Evolutionary conservation across 2,329 filamentous ascomycete species (phyloP), one percentile per base, ranked within the genome.

Genomic region (Aspergillus luchuensis): DNA sequence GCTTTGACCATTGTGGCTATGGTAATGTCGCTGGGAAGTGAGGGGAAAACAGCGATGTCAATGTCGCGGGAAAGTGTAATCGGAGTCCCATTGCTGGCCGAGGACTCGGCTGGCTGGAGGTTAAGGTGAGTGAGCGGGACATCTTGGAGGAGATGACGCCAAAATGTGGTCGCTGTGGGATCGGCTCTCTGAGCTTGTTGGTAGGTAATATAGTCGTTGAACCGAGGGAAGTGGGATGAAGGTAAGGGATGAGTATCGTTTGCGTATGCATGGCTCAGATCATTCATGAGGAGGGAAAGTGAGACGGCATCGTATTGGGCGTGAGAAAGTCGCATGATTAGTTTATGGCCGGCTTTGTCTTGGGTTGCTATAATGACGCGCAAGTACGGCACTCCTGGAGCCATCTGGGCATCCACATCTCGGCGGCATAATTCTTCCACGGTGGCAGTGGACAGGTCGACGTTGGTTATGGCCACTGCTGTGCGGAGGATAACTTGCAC

Each of bases 1-100:
- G 83, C 79, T 67, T 85, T 86, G 39, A 87, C 74, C 2, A 86
- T 77, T 0, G 82, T 69, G 52, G 71, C 58, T 36, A 56, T 19
- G 13, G 70, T 71, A 25, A 72, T 68, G 3, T 38, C 61, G 47
- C 6, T 43, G 2, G 13, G 52, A 3, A 41, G 23, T 15, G 8
- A 10, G 8, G 45, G 45, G 17, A 49, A 11, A 2, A 5, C 2
- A 17, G 8, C 15, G 5, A 50, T 17, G 5, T 11, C 0, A 8
- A 50, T 28, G n/a, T 50, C 21, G 13, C 21, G 21, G 28, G 13
- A n/a, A 13, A 11, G 15, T 2, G 13, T 13, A 3, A 28, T 50
- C 13, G 25, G 21, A 8, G 23, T 3, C 2, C 13, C 47, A 28
- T 28, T 30, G 25, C 11, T 30, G 21, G 6, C 5, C 0, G 8